These are phyloP conservation scores for Craspedostauros australis DNA, from an alignment of 108 stramenopile species.

Conservation along the genomic window DNA sequence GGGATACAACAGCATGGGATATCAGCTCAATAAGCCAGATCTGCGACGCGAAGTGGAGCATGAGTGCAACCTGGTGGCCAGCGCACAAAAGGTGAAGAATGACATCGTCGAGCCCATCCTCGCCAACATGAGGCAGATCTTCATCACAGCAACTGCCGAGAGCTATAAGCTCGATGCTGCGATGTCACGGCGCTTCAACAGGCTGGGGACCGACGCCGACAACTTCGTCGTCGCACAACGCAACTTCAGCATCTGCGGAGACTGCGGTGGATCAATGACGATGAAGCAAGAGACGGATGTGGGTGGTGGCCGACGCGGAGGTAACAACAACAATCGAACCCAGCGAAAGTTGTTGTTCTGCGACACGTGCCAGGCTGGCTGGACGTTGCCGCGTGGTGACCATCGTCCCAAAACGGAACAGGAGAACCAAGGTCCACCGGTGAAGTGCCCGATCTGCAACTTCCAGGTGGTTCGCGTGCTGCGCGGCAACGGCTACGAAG, in stretches of 20 bases:
- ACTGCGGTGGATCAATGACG: constrained; percentile 50
- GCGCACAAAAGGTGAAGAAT: constrained; percentile 67
- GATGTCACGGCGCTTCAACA: constrained; percentile 61
- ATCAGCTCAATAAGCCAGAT: constrained; percentile 91
- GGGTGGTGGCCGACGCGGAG: constrained; percentile 9
- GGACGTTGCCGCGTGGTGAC: constrained; percentile 48
- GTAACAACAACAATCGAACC: constrained; percentile 14
- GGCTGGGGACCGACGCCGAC: constrained; percentile 39
- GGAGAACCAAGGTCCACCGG: constrained; percentile 26
- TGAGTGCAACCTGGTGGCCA: constrained; percentile 77
- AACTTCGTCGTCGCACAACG: constrained; percentile 32
- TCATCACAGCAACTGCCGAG: constrained; percentile 54
- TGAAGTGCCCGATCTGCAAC: constrained; percentile 77
- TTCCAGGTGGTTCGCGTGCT: constrained; percentile 60
- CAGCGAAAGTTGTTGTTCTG: constrained; percentile 62
- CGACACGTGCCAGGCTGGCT: constrained; percentile 49
- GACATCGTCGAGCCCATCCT: constrained; percentile 64
- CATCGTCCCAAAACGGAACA: constrained; percentile 45
- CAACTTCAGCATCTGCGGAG: constrained; percentile 67
- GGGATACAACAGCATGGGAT: constrained; percentile 94
- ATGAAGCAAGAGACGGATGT: constrained; percentile 50
- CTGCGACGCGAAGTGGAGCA: constrained; percentile 78
- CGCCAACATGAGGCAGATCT: constrained; percentile 75
- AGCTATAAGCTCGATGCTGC: constrained; percentile 85
- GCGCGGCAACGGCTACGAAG: constrained; percentile 53